Evolutionary conservation across 2,329 filamentous ascomycete species (phyloP).

Genomic region (Pleochaeta shiraiana): DNA sequence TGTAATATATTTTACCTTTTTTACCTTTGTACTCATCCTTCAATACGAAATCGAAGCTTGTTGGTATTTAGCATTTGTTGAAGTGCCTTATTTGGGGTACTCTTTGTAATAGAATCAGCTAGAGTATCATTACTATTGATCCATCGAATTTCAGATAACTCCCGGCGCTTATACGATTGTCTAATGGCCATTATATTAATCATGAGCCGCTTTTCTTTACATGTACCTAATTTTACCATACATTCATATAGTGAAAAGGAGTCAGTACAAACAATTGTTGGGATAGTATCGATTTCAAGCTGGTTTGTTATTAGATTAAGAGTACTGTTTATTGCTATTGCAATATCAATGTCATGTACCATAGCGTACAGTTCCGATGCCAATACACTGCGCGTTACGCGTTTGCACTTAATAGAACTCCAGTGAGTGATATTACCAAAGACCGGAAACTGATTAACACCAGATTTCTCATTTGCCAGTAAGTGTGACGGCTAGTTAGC

Average conservation of each 20-base stretch:
- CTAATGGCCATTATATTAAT: neutral
- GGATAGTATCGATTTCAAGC: neutral
- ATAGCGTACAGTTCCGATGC: constrained; percentile 6
- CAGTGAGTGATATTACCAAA: neutral
- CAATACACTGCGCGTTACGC: neutral
- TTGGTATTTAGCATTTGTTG: neutral
- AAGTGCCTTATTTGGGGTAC: neutral
- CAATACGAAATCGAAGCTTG: too few species aligned
- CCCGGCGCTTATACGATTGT: neutral
- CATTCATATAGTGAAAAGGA: neutral
- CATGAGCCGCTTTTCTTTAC: neutral
- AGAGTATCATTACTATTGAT: neutral
- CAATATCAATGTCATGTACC: constrained; percentile 5
- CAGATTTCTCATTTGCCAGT: neutral
- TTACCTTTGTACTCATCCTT: too few species aligned
- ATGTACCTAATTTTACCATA: neutral
- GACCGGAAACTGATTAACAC: neutral
- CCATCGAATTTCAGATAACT: neutral
- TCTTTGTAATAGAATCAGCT: neutral
- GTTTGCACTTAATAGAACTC: constrained; percentile 4
- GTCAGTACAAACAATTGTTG: neutral
- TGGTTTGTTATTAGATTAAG: neutral
- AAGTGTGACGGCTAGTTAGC: too few species aligned
- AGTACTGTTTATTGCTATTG: neutral
- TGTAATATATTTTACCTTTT: too few species aligned